Evolutionary conservation across 2,329 filamentous ascomycete species (phyloP).

Genomic region (Ophiostoma piceae): DNA sequence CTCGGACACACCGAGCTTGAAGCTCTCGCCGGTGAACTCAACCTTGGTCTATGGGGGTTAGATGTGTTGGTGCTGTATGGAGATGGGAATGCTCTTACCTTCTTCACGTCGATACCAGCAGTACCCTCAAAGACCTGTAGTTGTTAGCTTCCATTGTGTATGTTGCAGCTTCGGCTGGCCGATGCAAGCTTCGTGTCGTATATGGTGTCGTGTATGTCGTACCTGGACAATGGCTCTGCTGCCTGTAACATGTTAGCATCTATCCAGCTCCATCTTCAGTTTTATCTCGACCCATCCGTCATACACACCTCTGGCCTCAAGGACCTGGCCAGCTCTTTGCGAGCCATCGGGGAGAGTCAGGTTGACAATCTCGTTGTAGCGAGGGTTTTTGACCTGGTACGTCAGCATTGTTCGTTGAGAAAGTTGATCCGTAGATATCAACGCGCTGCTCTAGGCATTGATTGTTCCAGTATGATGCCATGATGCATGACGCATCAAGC

Average conservation of each 20-base stretch:
- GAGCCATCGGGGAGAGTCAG: slow-evolving; percentile 94
- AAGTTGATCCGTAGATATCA: not conserved
- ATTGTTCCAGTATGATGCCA: no score
- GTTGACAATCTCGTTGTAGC: slow-evolving; percentile 96
- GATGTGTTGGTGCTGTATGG: not conserved
- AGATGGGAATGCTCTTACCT: slow-evolving; percentile 50
- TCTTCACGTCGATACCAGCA: slow-evolving; percentile 96
- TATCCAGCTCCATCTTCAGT: not conserved
- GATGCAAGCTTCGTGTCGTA: not conserved
- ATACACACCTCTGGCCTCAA: slow-evolving; percentile 82
- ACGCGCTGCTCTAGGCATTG: not conserved
- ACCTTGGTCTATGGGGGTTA: slow-evolving; percentile 70
- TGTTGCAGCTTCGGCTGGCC: not conserved
- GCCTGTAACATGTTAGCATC: slow-evolving; percentile 48
- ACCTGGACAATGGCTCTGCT: slow-evolving; percentile 94
- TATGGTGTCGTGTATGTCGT: slow-evolving; percentile 30
- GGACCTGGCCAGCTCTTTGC: slow-evolving; percentile 86
- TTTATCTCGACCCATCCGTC: not conserved
- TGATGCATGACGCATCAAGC: no score
- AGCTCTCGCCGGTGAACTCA: slow-evolving; percentile 91
- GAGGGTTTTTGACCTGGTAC: slow-evolving; percentile 85
- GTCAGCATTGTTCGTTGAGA: not conserved
- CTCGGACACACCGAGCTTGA: slow-evolving; percentile 98
- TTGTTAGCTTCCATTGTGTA: slow-evolving; percentile 30
- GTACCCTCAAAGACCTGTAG: slow-evolving; percentile 91